Base-by-base conservation (phyloP, 345 rosid genomes). In the Chamaenerion angustifolium region DNA sequence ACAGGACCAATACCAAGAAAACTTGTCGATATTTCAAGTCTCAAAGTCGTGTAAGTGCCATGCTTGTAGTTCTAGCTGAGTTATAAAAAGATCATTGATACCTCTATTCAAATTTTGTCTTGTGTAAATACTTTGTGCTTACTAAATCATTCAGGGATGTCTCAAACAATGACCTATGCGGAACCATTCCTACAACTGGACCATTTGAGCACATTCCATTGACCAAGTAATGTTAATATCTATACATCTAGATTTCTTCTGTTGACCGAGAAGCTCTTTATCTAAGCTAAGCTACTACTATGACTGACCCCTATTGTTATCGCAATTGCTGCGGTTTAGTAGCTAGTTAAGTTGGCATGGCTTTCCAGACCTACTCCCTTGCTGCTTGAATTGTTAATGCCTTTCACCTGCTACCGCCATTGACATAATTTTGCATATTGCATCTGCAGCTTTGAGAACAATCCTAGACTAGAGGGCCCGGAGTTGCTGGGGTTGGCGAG, bases 381-480 rank as follows among this genome's bases (percentile, higher is more conserved):
- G 8, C 10, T 31, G 37, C 37, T 31, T 31, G 3, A 3, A 31
- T 3, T 31, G 37, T 31, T 31, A 8, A 31, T 31, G 8, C 1
- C 37, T 31, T 31, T 31, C 37, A 5, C 37, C 37, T 31, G 6
- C 37, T 3, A 31, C 37, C 5, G 37, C 40, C 4, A 23, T 6
- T 50, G 40, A 50, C 54, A 16, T 43, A 16, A 16, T 35, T 51
- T 49, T 50, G 25, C 19, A 23, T 44, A 23, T 2, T 50, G 47
- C 13, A 31, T 12, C 31, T 43, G 62, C 43, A 90, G 96, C 76
- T 86, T 90, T 63, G 98, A 82, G 76, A 82, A 78, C 55, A 86
- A 90, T 70, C 87, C 79, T 27, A 79, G 87, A 25, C 65, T 90
- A 48, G 98, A 86, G 73, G 98, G 98, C 46, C 98, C 98, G 0